These are phyloP conservation scores for Russula foetens DNA, from an alignment of 768 basidiomycete genomes.

Conservation along the genomic window DNA sequence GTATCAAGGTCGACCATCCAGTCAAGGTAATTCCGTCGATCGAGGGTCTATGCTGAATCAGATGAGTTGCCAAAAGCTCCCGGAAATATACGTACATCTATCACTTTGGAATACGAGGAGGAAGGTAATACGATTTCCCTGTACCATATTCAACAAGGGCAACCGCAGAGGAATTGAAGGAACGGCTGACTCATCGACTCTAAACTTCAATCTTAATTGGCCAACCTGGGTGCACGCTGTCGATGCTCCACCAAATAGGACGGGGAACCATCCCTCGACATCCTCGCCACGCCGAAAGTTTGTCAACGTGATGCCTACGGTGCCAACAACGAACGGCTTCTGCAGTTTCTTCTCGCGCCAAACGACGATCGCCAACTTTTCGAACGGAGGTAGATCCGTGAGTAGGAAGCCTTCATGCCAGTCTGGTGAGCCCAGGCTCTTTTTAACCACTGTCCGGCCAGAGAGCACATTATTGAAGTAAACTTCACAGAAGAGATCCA, in stretches of 20 bases:
- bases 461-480: conserved; percentile 56
- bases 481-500: conserved; percentile 76
- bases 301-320: conserved; percentile 50
- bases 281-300: conserved; percentile 68
- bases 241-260: conserved; percentile 43
- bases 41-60: conserved; percentile 35
- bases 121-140: conserved; percentile 79
- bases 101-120: conserved; percentile 49
- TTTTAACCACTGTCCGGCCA: conserved; percentile 69
- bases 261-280: conserved; percentile 82
- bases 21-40: conserved; percentile 57
- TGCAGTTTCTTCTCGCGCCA: conserved; percentile 59
- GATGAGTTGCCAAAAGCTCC: conserved; percentile 1
- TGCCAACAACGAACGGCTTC: conserved; percentile 52
- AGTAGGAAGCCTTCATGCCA: conserved; percentile 81
- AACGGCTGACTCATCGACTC: conserved; percentile 59
- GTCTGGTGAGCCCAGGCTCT: conserved; percentile 54
- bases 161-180: conserved; percentile 20
- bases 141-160: not conserved
- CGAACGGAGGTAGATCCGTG: conserved; percentile 71
- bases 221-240: conserved; percentile 56
- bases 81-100: conserved; percentile 38
- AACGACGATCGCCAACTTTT: conserved; percentile 56
- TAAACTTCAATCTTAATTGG: conserved; percentile 64
- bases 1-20: conserved; percentile 68